phyloP scores from a whole-genome alignment of 805 yeast genomes.

The Nakazawaea sp. region DNA sequence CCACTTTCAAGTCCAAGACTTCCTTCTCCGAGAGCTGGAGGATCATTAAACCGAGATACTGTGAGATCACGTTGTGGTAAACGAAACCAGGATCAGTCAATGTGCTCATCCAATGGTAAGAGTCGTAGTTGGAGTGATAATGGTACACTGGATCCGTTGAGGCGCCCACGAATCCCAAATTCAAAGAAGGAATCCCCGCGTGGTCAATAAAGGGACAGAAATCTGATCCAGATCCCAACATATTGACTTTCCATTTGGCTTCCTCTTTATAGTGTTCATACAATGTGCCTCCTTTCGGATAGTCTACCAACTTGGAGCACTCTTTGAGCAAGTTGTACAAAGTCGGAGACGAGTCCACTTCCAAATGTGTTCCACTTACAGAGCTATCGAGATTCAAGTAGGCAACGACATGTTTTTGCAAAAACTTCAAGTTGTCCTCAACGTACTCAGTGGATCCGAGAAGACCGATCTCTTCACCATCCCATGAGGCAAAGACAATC shows the following conservation, averaged over 20 bases:
- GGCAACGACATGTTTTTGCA: conserved; percentile 50
- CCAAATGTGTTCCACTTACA: conserved; percentile 48
- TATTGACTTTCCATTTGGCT: conserved; percentile 27
- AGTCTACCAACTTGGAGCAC: conserved; percentile 34
- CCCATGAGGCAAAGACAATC: conserved; percentile 71
- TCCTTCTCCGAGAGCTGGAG: conserved; percentile 43
- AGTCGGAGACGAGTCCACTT: conserved; percentile 53
- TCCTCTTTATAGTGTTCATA: conserved; percentile 28
- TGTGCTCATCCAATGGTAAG: conserved; percentile 61
- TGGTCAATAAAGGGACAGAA: conserved; percentile 56
- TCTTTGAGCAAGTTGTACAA: conserved; percentile 39
- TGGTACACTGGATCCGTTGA: conserved; percentile 57
- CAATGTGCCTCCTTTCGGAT: conserved; percentile 34
- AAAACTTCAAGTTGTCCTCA: conserved; percentile 43
- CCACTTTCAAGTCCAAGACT: conserved; percentile 33
- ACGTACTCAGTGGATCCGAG: conserved; percentile 78
- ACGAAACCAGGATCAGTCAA: conserved; percentile 58
- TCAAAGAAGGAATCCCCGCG: conserved; percentile 51
- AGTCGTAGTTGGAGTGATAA: conserved; percentile 72
- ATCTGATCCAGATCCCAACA: conserved; percentile 69
- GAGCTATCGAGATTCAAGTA: conserved; percentile 69
- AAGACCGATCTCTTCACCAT: conserved; percentile 69
- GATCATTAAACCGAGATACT: conserved; percentile 43
- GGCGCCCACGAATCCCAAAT: conserved; percentile 45
- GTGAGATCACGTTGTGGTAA: conserved; percentile 51